Evolutionary conservation across 345 rosid species (phyloP).

Genomic region (Bruguiera gymnorhiza): DNA sequence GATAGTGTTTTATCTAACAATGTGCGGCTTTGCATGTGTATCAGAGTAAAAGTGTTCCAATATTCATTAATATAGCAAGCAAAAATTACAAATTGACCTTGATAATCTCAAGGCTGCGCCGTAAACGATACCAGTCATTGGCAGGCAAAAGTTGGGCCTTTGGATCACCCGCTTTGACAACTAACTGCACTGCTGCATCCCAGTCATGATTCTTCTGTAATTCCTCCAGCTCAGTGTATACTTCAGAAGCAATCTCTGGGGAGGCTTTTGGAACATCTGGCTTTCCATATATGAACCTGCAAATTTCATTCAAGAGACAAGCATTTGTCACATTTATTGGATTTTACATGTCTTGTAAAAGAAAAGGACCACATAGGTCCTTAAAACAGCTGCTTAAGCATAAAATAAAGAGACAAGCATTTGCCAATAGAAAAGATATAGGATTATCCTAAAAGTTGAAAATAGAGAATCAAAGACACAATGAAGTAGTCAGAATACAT

Average conservation of each 20-base stretch:
- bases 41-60: background rate
- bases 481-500: background rate
- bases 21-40: background rate
- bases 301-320: slow-evolving; percentile 10
- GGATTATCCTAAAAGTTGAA: background rate
- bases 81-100: slow-evolving; percentile 46
- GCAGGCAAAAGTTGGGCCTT: slow-evolving; percentile 56
- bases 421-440: background rate
- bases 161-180: slow-evolving; percentile 73
- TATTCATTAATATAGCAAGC: background rate
- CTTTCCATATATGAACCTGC: slow-evolving; percentile 85
- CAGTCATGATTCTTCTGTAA: slow-evolving; percentile 57
- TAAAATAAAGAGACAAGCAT: background rate
- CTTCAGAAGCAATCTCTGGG: slow-evolving; percentile 62
- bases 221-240: slow-evolving; percentile 49
- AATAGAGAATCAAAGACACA: too few species aligned
- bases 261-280: slow-evolving; percentile 89
- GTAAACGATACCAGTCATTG: slow-evolving; percentile 87
- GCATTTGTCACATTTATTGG: background rate
- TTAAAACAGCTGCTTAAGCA: background rate
- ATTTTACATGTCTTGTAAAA: background rate
- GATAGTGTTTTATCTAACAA: background rate
- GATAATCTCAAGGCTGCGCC: slow-evolving; percentile 93
- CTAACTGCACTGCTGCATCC: slow-evolving; percentile 80
- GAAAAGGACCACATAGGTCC: too few species aligned